A percentile compares a stretch with the other conserved stretches of the same genome.
Conservation (phyloP, 106 monocot genomes). For the Agapanthus africanus region DNA sequence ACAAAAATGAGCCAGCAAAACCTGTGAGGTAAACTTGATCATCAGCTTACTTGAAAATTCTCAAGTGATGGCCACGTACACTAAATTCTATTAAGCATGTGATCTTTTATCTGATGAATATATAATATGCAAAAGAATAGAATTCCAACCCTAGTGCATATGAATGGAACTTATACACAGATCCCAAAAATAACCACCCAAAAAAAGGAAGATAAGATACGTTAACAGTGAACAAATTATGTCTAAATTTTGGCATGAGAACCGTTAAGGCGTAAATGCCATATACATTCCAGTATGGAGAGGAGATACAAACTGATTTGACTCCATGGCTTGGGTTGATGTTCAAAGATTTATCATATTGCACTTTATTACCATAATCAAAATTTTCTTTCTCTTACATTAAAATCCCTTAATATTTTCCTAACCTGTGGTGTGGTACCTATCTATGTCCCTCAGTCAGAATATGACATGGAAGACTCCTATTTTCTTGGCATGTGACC, state of each 20-base stretch:
- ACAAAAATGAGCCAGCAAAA: background rate
- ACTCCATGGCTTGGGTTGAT: too few relatives aligned
- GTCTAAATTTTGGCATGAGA: background rate
- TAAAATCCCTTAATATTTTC: too few relatives aligned
- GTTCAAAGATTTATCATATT: too few relatives aligned
- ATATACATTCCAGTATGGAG: too few relatives aligned
- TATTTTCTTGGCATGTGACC: too few relatives aligned
- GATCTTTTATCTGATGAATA: background rate
- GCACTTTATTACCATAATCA: too few relatives aligned
- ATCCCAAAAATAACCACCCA: too few relatives aligned
- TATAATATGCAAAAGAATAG: background rate
- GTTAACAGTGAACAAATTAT: background rate
- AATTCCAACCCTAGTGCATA: background rate
- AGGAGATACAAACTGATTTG: too few relatives aligned
- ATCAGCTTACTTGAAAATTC: background rate
- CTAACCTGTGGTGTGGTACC: too few relatives aligned
- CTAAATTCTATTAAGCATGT: background rate
- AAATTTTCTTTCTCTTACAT: too few relatives aligned
- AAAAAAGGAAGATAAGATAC: background rate
- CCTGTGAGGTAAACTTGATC: background rate
- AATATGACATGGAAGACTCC: too few relatives aligned
- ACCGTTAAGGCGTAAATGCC: background rate
- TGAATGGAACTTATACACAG: background rate
- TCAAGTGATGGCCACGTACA: background rate
- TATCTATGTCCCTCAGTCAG: too few relatives aligned